These are phyloP conservation scores for Oryza australiensis DNA, from an alignment of 176 grass and related monocot genomes.

Conservation along the genomic window DNA sequence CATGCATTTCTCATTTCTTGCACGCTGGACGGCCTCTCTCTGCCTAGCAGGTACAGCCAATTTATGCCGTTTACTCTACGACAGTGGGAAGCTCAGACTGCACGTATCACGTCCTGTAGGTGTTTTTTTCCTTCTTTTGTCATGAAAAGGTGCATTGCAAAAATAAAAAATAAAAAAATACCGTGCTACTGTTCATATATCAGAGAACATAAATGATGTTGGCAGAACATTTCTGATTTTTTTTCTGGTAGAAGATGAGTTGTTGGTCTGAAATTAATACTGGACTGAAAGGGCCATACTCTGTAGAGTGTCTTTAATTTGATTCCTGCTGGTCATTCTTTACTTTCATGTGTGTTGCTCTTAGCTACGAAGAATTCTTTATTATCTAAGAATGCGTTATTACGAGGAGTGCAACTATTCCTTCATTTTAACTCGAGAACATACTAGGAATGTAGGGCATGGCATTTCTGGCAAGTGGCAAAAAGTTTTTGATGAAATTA, in stretches of 20 bases:
- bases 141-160: background rate
- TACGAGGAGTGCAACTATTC: background rate
- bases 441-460: background rate
- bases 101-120: too few relatives aligned
- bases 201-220: background rate
- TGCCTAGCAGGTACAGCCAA: background rate
- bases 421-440: background rate
- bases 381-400: background rate
- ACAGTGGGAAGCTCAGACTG: background rate
- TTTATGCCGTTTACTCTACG: background rate
- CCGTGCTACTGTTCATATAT: background rate
- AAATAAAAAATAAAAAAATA: background rate
- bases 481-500: background rate
- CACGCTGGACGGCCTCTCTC: background rate
- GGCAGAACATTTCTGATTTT: background rate
- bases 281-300: background rate
- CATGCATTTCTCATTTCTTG: slow-evolving; percentile 34
- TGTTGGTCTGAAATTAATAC: background rate
- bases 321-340: background rate
- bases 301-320: background rate
- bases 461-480: background rate
- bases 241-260: background rate
- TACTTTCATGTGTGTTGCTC: background rate
- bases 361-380: background rate
- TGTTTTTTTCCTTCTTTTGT: background rate